A percentile compares a stretch with the other conserved stretches of the same genome.
Conservation (phyloP, 1,284 basidiomycete genomes). For the Schizopora paradoxa region DNA sequence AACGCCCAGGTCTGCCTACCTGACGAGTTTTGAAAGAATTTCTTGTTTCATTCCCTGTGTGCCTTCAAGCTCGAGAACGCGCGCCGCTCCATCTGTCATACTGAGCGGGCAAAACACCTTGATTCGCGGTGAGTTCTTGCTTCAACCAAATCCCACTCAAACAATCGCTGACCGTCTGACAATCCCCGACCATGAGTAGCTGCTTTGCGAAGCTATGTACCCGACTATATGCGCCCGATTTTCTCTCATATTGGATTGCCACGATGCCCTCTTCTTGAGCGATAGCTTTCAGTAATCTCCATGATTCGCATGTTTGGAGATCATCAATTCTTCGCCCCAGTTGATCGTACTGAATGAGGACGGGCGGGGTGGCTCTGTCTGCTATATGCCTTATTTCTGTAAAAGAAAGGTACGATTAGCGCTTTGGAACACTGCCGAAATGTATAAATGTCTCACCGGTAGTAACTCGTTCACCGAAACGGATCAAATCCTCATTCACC, state of each 20-base stretch:
- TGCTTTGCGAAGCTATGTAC: slow-evolving; percentile 61
- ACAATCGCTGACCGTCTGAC: slow-evolving; percentile 45
- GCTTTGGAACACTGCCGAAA: no score
- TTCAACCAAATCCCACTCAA: background rate
- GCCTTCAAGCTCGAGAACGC: slow-evolving; percentile 66
- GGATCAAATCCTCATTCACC: slow-evolving; percentile 48
- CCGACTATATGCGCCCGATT: slow-evolving; percentile 51
- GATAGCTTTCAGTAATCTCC: slow-evolving; percentile 65
- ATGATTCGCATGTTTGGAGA: slow-evolving; percentile 64
- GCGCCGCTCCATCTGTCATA: slow-evolving; percentile 74
- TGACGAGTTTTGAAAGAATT: slow-evolving; percentile 52
- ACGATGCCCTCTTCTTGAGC: slow-evolving; percentile 66
- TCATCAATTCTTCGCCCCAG: slow-evolving; percentile 63
- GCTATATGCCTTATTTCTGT: slow-evolving; percentile 47
- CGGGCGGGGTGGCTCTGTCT: slow-evolving; percentile 40
- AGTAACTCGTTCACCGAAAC: slow-evolving; percentile 36
- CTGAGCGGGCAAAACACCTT: slow-evolving; percentile 66
- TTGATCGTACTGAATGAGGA: slow-evolving; percentile 60
- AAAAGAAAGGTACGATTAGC: slow-evolving; percentile 1
- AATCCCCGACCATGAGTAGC: slow-evolving; percentile 54
- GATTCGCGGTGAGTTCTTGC: slow-evolving; percentile 1
- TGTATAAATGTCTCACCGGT: background rate
- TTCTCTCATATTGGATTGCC: slow-evolving; percentile 58
- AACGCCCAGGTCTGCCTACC: slow-evolving; percentile 33
- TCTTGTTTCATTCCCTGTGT: slow-evolving; percentile 53